phyloP scores from a whole-genome alignment of 2,329 filamentous ascomycete genomes.

The Chalaropsis ovoidea region DNA sequence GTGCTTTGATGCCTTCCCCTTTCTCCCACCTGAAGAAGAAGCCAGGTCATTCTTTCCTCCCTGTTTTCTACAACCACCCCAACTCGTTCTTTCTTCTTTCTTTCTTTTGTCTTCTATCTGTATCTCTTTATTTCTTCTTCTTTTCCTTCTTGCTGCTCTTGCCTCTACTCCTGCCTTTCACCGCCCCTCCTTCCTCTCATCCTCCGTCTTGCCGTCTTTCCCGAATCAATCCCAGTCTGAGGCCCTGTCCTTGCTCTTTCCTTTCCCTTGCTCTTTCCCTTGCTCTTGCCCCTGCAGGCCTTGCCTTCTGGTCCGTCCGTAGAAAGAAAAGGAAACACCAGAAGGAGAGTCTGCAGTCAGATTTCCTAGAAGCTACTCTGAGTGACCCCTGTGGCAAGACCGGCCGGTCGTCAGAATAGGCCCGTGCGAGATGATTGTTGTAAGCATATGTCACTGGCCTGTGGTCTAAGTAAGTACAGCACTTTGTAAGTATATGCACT shows the following conservation, averaged over 20 bases:
- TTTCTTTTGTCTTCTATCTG: not conserved
- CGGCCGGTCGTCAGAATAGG: not conserved
- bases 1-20: slow-evolving; percentile 15
- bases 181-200: not conserved
- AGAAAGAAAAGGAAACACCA: not conserved
- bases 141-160: not conserved
- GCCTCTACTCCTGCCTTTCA: not conserved
- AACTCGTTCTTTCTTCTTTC: not conserved
- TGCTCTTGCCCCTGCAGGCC: not conserved
- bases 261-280: too few relatives aligned
- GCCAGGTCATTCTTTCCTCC: not conserved
- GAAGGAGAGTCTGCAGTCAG: too few relatives aligned
- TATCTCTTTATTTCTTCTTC: not conserved
- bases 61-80: not conserved
- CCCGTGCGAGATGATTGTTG: not conserved
- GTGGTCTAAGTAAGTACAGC: too few relatives aligned
- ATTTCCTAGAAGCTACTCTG: too few relatives aligned
- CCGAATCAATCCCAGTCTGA: not conserved
- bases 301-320: not conserved
- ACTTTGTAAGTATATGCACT: not conserved
- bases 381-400: too few relatives aligned
- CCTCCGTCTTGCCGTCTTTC: not conserved
- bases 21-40: not conserved
- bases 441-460: not conserved
- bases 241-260: not conserved